Evolutionary conservation across 2,329 filamentous ascomycete species (phyloP).

Genomic region (Fusarium beomiforme): DNA sequence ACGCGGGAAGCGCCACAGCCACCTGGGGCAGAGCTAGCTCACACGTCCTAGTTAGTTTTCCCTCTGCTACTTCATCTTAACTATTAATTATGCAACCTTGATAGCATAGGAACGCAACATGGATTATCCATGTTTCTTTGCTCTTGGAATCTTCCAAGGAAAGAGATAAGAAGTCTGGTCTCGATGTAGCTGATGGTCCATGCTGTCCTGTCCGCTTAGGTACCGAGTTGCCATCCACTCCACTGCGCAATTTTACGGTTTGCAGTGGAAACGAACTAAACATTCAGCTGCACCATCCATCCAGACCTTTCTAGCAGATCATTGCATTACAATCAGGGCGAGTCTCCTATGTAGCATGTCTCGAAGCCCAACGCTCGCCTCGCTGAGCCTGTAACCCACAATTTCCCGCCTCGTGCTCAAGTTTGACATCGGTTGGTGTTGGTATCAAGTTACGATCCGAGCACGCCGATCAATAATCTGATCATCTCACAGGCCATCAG

Average conservation of each 20-base stretch:
- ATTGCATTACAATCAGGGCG: background rate
- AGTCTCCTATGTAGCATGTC: background rate
- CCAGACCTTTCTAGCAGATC: constrained; percentile 1
- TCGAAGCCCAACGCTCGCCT: constrained; percentile 5
- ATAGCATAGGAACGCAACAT: background rate
- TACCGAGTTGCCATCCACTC: background rate
- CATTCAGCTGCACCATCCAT: background rate
- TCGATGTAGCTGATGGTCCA: background rate
- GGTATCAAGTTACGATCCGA: constrained; percentile 37
- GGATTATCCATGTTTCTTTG: background rate
- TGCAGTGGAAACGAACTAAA: background rate
- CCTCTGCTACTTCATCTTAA: background rate
- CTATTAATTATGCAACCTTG: background rate
- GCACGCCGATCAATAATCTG: constrained; percentile 29
- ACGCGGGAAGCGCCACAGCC: constrained; percentile 3
- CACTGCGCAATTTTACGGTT: background rate
- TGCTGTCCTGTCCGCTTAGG: no score
- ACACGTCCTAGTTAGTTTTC: background rate
- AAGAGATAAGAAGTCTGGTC: background rate
- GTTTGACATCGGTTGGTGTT: constrained; percentile 27
- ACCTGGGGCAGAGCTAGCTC: background rate
- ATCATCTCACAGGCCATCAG: constrained; percentile 5
- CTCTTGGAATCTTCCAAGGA: background rate
- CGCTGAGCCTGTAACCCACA: constrained; percentile 12
- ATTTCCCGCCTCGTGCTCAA: constrained; percentile 27